These are phyloP conservation scores for Neurospora hispaniola DNA, from an alignment of 495 filamentous ascomycete genomes.

Conservation along the genomic window DNA sequence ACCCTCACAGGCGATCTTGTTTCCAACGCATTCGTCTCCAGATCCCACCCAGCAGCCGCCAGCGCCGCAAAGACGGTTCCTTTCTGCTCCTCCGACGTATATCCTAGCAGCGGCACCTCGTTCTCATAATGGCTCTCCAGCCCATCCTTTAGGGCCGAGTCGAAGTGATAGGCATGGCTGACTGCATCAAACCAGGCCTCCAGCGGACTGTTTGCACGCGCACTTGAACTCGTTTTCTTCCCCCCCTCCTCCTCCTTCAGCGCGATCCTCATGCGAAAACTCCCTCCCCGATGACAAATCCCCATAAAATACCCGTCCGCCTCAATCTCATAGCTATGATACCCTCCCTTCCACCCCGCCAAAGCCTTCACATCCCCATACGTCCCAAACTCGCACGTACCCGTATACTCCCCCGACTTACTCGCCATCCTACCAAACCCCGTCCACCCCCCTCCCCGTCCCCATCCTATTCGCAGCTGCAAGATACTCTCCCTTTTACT, in stretches of 20 bases:
- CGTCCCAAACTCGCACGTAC: conserved; percentile 24
- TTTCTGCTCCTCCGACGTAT: conserved; percentile 26
- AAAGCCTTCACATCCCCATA: conserved; percentile 27
- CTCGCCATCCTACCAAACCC: conserved; percentile 26
- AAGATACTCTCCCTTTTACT: conserved; percentile 63
- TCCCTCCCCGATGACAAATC: conserved; percentile 30
- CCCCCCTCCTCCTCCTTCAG: conserved; percentile 45
- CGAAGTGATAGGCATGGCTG: conserved; percentile 38
- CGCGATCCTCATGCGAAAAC: conserved; percentile 44
- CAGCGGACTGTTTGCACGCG: conserved; percentile 36
- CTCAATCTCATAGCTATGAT: conserved; percentile 40
- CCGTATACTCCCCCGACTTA: conserved; percentile 36
- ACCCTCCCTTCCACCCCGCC: conserved; percentile 23
- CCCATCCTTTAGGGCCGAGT: conserved; percentile 25
- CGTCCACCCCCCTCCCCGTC: not conserved
- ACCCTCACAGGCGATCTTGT: conserved; percentile 25
- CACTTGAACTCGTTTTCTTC: conserved; percentile 3
- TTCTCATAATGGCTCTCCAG: conserved; percentile 23
- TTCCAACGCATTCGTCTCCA: conserved; percentile 34
- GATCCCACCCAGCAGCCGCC: conserved; percentile 32
- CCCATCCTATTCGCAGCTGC: conserved; percentile 4
- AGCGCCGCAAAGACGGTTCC: conserved; percentile 21
- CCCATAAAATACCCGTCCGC: conserved; percentile 46
- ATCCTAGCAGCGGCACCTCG: conserved; percentile 24
- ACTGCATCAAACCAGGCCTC: conserved; percentile 71